Evolutionary conservation across 78 protist genomes (phyloP).

Genomic region (Dictyostelium capitatum): DNA sequence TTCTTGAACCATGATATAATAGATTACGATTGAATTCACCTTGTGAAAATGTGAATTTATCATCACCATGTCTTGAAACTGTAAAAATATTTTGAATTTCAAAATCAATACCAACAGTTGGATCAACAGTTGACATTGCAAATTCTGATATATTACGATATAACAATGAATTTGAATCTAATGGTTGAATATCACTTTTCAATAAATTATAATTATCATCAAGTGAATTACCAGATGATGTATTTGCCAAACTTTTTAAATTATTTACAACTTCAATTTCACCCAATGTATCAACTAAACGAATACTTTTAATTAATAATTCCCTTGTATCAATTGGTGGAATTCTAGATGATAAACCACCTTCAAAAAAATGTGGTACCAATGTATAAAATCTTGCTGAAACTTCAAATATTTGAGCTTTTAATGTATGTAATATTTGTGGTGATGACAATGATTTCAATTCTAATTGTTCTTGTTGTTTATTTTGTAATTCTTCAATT

Average conservation of each 20-base stretch:
- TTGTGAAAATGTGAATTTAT: background rate
- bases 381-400: slow-evolving; percentile 57
- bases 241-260: slow-evolving; percentile 11
- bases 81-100: slow-evolving; percentile 1
- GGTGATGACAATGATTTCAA: background rate
- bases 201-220: slow-evolving; percentile 23
- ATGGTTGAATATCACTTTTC: background rate
- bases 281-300: slow-evolving; percentile 76
- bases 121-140: slow-evolving; percentile 33
- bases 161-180: background rate
- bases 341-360: background rate
- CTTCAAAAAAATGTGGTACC: slow-evolving; percentile 82
- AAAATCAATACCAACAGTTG: background rate
- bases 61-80: slow-evolving; percentile 39
- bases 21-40: slow-evolving; percentile 53
- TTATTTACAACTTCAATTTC: slow-evolving; percentile 88
- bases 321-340: slow-evolving; percentile 58
- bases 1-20: slow-evolving; percentile 96
- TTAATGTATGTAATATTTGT: background rate
- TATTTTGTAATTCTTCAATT: slow-evolving; percentile 63
- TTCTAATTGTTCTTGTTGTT: background rate
- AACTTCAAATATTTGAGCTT: slow-evolving; percentile 30
- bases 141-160: slow-evolving; percentile 2
- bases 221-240: slow-evolving; percentile 44
- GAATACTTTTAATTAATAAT: slow-evolving; percentile 47